Conservation (phyloP, 1,284 basidiomycete species). For the Cerrena zonata region DNA sequence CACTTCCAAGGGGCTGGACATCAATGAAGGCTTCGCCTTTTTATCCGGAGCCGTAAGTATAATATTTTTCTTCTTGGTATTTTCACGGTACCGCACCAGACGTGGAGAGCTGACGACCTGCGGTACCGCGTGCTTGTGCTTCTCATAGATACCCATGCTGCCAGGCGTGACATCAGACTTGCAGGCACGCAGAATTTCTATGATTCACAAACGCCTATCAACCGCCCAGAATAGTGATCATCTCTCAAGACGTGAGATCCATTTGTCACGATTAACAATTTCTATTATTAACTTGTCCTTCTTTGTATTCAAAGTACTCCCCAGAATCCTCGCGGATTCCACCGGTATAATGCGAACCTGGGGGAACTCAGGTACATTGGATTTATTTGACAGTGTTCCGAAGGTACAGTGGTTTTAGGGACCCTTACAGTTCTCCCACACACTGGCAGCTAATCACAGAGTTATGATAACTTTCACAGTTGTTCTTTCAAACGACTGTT, state of each 20-base stretch:
- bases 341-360: conserved; percentile 52
- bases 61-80: conserved; percentile 8
- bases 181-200: conserved; percentile 49
- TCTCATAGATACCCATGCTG: conserved; percentile 60
- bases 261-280: conserved; percentile 11
- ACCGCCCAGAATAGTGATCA: conserved; percentile 54
- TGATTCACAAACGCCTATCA: conserved; percentile 64
- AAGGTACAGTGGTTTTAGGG: conserved; percentile 41
- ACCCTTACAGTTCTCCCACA: conserved; percentile 7
- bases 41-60: conserved; percentile 64
- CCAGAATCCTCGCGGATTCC: conserved; percentile 57
- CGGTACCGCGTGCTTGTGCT: too few relatives aligned
- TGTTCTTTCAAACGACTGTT: conserved; percentile 66
- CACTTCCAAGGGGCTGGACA: conserved; percentile 58
- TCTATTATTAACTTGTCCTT: neutral
- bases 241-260: conserved; percentile 49
- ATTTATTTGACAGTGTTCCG: conserved; percentile 66
- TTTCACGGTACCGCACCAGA: conserved; percentile 5
- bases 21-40: conserved; percentile 70
- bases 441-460: neutral
- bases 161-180: conserved; percentile 67
- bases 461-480: conserved; percentile 31
- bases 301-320: conserved; percentile 43
- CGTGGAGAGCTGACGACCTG: conserved; percentile 5
- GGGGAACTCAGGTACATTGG: conserved; percentile 54